Percentiles rank a stretch among this genome's conserved stretches.
phyloP scores from a whole-genome alignment of 2,329 filamentous ascomycete species.

The Knufia petricola region DNA sequence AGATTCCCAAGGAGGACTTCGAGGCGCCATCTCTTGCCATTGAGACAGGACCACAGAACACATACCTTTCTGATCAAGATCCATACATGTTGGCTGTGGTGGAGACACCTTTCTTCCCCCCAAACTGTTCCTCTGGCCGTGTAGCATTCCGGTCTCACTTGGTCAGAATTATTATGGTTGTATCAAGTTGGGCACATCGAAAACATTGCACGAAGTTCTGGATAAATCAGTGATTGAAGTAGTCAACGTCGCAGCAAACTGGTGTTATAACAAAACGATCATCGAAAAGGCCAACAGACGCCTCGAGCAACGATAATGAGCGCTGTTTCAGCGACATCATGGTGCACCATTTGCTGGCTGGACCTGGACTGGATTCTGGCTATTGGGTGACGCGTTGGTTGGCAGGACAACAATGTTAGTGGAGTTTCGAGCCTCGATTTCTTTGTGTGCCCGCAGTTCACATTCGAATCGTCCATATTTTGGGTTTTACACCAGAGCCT shows the following conservation, averaged over 20 bases:
- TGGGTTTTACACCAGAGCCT: too few relatives aligned
- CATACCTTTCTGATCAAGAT: conserved; percentile 38
- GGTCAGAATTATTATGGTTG: not conserved
- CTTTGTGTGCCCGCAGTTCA: too few relatives aligned
- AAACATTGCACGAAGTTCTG: conserved; percentile 7
- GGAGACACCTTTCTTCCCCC: conserved; percentile 38
- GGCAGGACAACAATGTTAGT: not conserved
- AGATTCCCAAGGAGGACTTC: conserved; percentile 17
- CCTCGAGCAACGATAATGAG: not conserved
- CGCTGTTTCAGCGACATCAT: not conserved
- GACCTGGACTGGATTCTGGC: too few relatives aligned
- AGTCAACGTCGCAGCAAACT: not conserved
- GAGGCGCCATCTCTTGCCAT: conserved; percentile 11
- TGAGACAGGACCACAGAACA: conserved; percentile 5
- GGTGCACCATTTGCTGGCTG: not conserved
- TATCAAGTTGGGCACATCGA: not conserved
- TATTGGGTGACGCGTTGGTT: not conserved
- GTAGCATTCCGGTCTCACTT: conserved; percentile 27
- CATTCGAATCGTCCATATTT: too few relatives aligned
- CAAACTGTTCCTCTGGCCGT: conserved; percentile 27
- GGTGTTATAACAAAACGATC: not conserved
- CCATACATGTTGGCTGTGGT: conserved; percentile 38
- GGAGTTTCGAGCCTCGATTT: not conserved
- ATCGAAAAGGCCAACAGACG: not conserved
- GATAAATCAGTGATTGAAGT: not conserved